Conservation (phyloP, 257 asterid genomes). For the Misopates orontium region DNA sequence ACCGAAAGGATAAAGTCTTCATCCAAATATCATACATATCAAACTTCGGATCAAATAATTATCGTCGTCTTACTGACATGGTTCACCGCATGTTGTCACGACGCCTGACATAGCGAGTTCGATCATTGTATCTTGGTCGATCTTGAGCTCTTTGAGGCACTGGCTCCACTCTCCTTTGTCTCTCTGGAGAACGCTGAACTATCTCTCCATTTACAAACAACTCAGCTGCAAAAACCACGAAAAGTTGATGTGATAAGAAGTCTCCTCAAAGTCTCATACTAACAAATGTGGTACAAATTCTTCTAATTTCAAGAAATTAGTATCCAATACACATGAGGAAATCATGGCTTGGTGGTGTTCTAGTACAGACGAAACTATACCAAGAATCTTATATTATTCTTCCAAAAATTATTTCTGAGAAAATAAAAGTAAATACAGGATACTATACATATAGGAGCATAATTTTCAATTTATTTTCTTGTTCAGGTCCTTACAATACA, state of each 20-base stretch:
- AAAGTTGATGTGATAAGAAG: conserved; percentile 4
- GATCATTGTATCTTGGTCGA: conserved; percentile 90
- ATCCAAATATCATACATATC: conserved; percentile 11
- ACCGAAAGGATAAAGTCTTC: conserved; percentile 3
- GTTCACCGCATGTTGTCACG: conserved; percentile 64
- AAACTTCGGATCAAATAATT: not conserved
- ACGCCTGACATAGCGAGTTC: conserved; percentile 82
- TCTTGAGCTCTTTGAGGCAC: conserved; percentile 88
- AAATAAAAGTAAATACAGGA: not conserved
- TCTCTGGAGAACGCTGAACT: conserved; percentile 91
- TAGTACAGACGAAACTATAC: not conserved
- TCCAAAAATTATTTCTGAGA: too few species aligned
- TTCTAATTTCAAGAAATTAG: not conserved
- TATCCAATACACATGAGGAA: not conserved
- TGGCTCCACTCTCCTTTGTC: conserved; percentile 95
- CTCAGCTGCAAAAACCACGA: conserved; percentile 58
- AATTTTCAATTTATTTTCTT: too few species aligned
- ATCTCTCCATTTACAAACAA: conserved; percentile 86
- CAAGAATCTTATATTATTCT: too few species aligned
- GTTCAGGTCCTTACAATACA: too few species aligned
- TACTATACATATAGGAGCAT: too few species aligned
- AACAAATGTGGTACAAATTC: not conserved
- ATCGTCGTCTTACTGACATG: not conserved
- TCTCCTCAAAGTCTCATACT: not conserved
- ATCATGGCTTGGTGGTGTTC: not conserved